phyloP scores from a whole-genome alignment of 441 rosid species.

The Eutrema salsugineum region DNA sequence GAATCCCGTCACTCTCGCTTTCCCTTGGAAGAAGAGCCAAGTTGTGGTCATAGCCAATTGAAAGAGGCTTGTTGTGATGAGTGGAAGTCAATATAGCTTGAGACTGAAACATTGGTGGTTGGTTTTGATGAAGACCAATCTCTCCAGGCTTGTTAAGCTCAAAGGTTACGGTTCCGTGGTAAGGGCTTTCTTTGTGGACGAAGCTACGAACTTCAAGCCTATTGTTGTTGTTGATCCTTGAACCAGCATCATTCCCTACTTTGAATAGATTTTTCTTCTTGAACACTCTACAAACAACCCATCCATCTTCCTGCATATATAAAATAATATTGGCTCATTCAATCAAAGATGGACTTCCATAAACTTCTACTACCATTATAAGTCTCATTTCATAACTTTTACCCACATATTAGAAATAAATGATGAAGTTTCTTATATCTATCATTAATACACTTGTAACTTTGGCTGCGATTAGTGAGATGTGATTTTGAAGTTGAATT shows the following conservation, averaged over 20 bases:
- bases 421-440: no score
- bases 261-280: conserved; percentile 79
- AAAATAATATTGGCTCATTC: background rate
- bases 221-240: conserved; percentile 25
- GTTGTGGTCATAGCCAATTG: conserved; percentile 25
- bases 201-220: conserved; percentile 22
- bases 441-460: no score
- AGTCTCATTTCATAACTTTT: no score
- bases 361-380: background rate
- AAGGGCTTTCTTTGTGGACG: conserved; percentile 40
- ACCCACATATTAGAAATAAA: no score
- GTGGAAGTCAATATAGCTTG: background rate
- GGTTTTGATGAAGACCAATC: conserved; percentile 38
- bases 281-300: conserved; percentile 86
- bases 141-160: conserved; percentile 48
- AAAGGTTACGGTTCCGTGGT: conserved; percentile 25
- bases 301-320: conserved; percentile 67
- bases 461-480: no score
- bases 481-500: no score
- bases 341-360: background rate
- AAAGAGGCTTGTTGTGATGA: conserved; percentile 15
- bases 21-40: conserved; percentile 49
- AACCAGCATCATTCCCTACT: conserved; percentile 28
- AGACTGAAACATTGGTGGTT: background rate
- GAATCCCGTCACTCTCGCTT: conserved; percentile 30